Evolutionary conservation across 164 flowering plant genomes (phyloP).

Genomic region (Liquidambar formosana): DNA sequence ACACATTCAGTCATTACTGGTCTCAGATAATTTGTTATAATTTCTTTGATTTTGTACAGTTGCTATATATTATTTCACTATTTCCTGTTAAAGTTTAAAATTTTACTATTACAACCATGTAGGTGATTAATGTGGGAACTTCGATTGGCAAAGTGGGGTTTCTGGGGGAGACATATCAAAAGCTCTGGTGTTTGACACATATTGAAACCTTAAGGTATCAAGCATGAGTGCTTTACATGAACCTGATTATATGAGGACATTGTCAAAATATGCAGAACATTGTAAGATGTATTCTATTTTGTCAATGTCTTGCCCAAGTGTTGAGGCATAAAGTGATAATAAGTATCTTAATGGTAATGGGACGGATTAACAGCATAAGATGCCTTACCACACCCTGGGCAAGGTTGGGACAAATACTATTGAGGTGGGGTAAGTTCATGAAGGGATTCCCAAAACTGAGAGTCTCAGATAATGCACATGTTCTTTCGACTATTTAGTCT

Average conservation of each 20-base stretch:
- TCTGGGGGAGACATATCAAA: constrained; percentile 62
- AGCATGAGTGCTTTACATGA: constrained; percentile 1
- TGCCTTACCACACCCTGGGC: background rate
- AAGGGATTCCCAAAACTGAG: background rate
- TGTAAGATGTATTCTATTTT: background rate
- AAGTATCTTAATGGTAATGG: background rate
- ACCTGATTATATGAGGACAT: background rate
- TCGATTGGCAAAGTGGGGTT: constrained; percentile 88
- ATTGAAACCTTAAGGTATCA: constrained; percentile 86
- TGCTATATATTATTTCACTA: too few species aligned
- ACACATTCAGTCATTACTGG: too few species aligned
- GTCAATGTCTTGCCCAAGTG: background rate
- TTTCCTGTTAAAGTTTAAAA: too few species aligned
- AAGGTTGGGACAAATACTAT: background rate
- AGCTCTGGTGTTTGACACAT: constrained; percentile 89
- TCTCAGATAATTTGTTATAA: too few species aligned
- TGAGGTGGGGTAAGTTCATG: background rate
- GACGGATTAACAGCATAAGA: background rate
- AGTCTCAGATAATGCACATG: background rate
- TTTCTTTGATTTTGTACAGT: too few species aligned
- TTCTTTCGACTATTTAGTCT: background rate
- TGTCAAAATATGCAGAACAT: background rate
- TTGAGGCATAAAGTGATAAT: background rate
- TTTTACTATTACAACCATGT: constrained; percentile 5
- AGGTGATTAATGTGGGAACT: constrained; percentile 95